Percentiles rank a stretch among this genome's conserved stretches.
phyloP scores from a whole-genome alignment of 2,329 filamentous ascomycete genomes.

The Colletotrichum echinochloae region DNA sequence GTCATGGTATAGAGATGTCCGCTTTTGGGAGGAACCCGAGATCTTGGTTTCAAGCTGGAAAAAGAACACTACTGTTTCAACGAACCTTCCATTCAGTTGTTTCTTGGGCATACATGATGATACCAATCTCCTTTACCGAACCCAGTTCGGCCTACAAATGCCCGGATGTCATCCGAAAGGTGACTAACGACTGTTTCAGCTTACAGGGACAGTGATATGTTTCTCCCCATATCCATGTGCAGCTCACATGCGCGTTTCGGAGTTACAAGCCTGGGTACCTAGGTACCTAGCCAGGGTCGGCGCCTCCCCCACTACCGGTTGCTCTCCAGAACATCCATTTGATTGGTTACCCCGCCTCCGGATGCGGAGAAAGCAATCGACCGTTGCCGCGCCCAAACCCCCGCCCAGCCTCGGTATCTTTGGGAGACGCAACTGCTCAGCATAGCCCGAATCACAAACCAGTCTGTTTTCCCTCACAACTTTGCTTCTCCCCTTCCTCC shows the following conservation, averaged over 20 bases:
- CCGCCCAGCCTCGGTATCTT: conserved; percentile 39
- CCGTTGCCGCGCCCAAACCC: conserved; percentile 30
- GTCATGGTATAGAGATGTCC: neutral
- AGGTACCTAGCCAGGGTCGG: conserved; percentile 23
- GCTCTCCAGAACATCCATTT: neutral
- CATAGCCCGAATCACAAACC: conserved; percentile 31
- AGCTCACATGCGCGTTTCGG: conserved; percentile 32
- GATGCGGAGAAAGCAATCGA: conserved; percentile 37
- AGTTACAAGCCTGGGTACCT: conserved; percentile 1
- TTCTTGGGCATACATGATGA: no score
- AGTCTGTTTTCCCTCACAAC: conserved; percentile 2
- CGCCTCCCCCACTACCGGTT: conserved; percentile 14
- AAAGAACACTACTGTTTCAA: neutral
- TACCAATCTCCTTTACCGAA: neutral
- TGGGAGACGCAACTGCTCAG: conserved; percentile 25
- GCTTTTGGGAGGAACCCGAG: neutral
- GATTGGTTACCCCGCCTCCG: conserved; percentile 38
- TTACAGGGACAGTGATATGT: conserved; percentile 8
- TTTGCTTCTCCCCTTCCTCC: neutral
- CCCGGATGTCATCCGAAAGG: neutral
- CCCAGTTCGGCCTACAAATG: neutral
- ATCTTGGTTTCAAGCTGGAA: neutral
- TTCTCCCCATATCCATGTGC: conserved; percentile 25
- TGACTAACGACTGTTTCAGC: neutral
- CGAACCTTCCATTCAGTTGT: neutral